Conservation (phyloP, 2,329 filamentous ascomycete species). For the Arthroderma uncinatum region DNA sequence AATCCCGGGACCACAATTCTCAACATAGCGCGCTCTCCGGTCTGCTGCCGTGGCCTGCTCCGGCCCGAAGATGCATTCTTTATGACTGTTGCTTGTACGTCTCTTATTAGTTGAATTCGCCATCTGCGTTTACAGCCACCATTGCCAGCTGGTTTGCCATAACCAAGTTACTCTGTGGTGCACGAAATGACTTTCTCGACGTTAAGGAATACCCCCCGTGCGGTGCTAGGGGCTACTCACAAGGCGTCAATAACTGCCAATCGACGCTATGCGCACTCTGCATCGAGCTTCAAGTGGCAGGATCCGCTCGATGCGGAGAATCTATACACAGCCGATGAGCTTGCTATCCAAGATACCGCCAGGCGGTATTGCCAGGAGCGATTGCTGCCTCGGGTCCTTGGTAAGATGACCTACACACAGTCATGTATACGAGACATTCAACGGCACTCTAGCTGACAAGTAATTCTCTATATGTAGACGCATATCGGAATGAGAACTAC, state of each 20-base stretch:
- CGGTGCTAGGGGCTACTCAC: constrained; percentile 1
- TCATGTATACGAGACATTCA: too few species aligned
- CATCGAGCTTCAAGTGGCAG: constrained; percentile 67
- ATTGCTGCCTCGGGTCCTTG: constrained; percentile 71
- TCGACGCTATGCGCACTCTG: constrained; percentile 8
- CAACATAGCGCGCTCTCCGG: too few species aligned
- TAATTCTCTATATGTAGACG: too few species aligned
- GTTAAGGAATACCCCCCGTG: constrained; percentile 8
- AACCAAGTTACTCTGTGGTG: not conserved
- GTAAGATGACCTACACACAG: too few species aligned
- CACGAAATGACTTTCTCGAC: constrained; percentile 11
- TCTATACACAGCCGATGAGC: constrained; percentile 78
- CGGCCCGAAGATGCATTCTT: too few species aligned
- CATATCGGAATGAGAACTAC: constrained; percentile 77
- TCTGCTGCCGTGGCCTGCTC: too few species aligned
- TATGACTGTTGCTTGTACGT: too few species aligned
- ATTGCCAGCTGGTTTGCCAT: too few species aligned
- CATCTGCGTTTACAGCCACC: too few species aligned
- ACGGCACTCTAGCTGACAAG: too few species aligned
- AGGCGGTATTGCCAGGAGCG: constrained; percentile 89
- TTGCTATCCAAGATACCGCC: constrained; percentile 80
- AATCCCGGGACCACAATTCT: not conserved
- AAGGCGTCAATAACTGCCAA: constrained; percentile 2
- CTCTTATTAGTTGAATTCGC: too few species aligned
- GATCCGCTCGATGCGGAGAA: constrained; percentile 68